Evolutionary conservation across 345 rosid species (phyloP), one percentile per base, ranked within the genome.

Genomic region (Adansonia digitata): DNA sequence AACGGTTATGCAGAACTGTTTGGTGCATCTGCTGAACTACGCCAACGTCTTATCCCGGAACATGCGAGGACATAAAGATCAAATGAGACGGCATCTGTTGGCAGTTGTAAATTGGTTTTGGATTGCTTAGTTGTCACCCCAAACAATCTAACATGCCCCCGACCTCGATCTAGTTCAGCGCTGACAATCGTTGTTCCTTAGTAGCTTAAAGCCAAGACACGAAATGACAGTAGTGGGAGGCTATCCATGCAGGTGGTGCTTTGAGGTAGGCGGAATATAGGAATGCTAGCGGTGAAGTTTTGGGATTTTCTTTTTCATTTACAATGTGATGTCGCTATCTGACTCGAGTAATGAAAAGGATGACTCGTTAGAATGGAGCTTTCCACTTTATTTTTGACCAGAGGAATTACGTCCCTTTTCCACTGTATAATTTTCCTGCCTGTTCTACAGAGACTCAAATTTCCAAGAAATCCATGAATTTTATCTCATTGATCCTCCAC

Each of bases 31-130:
- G 1, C 84, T 37, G 99, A 92, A 78, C 85, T 96, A 72, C 81
- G 90, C 7, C 84, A 85, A n/a, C 92, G 91, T 10, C 90, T 96
- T 27, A 90, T 93, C 51, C 99, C 98, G 2, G 93, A 87, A 77
- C 94, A 90, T 20, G 84, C 82, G 14, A 78, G 84, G 78, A 80
- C 76, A 81, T 86, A 82, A 88, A 69, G 57, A 65, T 59, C 39
- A 42, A 17, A 74, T 71, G 78, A 27, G 49, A 51, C 66, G 56
- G 69, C 72, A 75, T 55, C 53, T 31, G 18, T 74, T 63, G 51
- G 72, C 63, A 18, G n/a, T 17, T 61, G 69, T 67, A 49, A 66
- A 37, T 69, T 69, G 52, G 62, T 78, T 70, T 75, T 73, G 77
- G 65, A 72, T 61, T 57, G 77, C 69, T 55, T 67, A 45, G 49